Conservation (phyloP, 2,329 filamentous ascomycete genomes). For the Ophiostoma ulmi region DNA sequence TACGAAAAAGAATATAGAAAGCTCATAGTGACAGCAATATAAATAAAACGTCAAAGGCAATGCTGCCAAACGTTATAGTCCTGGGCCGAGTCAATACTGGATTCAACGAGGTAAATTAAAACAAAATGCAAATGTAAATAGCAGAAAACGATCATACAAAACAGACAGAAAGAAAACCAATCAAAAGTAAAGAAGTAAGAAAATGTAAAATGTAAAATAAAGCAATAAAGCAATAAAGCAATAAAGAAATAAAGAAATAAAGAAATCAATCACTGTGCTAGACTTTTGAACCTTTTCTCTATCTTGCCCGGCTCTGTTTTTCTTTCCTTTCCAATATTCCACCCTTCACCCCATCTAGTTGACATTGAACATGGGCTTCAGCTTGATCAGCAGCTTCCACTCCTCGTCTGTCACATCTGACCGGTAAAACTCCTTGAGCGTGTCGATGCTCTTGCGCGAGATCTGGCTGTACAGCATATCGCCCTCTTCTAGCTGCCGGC, state of each 20-base stretch:
- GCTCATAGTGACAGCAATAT: too few relatives aligned
- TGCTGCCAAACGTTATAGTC: too few relatives aligned
- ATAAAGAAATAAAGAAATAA: not conserved
- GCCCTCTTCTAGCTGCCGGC: constrained; percentile 87
- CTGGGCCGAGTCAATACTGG: too few relatives aligned
- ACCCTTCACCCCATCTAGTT: constrained; percentile 40
- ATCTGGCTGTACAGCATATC: constrained; percentile 85
- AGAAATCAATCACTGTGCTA: constrained; percentile 1
- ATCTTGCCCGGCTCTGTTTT: not conserved
- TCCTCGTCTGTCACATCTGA: constrained; percentile 84
- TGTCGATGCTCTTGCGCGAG: constrained; percentile 83
- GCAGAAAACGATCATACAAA: not conserved
- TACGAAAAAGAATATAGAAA: too few relatives aligned
- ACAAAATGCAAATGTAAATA: too few relatives aligned
- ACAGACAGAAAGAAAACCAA: not conserved
- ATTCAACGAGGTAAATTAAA: too few relatives aligned
- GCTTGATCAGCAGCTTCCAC: constrained; percentile 89
- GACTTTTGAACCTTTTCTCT: constrained; percentile 10
- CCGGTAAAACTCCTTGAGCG: constrained; percentile 91
- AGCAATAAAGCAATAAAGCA: not conserved
- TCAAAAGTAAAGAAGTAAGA: not conserved
- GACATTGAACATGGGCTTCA: constrained; percentile 93
- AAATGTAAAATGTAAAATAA: not conserved
- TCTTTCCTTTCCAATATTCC: not conserved
- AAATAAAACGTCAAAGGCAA: too few relatives aligned